Percentiles rank a stretch among this genome's conserved stretches.
These are phyloP conservation scores for Curvularia eragrostidis DNA, from an alignment of 2,329 filamentous ascomycete species.

Conservation along the genomic window DNA sequence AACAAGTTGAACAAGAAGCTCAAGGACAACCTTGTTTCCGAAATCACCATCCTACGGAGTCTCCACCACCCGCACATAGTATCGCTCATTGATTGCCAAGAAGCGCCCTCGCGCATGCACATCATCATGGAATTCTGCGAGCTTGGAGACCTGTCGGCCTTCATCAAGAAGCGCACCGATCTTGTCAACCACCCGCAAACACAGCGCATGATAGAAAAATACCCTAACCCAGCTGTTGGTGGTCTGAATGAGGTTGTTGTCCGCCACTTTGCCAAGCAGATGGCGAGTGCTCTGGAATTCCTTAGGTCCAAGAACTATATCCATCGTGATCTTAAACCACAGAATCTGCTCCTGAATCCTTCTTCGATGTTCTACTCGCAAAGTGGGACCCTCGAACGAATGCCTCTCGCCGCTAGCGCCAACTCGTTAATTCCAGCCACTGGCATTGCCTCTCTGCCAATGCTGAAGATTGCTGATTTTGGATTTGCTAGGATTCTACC, in stretches of 20 bases:
- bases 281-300: conserved; percentile 89
- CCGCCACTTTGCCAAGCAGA: conserved; percentile 93
- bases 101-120: conserved; percentile 87
- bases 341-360: conserved; percentile 90
- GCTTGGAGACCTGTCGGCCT: conserved; percentile 89
- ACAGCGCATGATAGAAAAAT: conserved; percentile 89
- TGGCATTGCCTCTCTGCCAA: conserved; percentile 83
- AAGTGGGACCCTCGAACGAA: conserved; percentile 56
- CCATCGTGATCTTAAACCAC: conserved; percentile 96
- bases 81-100: conserved; percentile 91
- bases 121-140: conserved; percentile 99
- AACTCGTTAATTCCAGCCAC: conserved; percentile 81
- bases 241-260: conserved; percentile 97
- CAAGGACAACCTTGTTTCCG: conserved; percentile 91
- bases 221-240: conserved; percentile 80
- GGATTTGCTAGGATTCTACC: conserved; percentile 95
- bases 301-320: conserved; percentile 85
- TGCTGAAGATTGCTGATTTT: conserved; percentile 98
- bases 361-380: conserved; percentile 72
- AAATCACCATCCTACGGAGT: conserved; percentile 93
- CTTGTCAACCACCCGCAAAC: conserved; percentile 81
- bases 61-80: conserved; percentile 97
- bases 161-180: conserved; percentile 92
- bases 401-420: conserved; percentile 79
- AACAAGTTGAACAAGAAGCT: conserved; percentile 92